Conservation (phyloP, 371 early-diverging fungal species). For the Syncephalastrum racemosum region DNA sequence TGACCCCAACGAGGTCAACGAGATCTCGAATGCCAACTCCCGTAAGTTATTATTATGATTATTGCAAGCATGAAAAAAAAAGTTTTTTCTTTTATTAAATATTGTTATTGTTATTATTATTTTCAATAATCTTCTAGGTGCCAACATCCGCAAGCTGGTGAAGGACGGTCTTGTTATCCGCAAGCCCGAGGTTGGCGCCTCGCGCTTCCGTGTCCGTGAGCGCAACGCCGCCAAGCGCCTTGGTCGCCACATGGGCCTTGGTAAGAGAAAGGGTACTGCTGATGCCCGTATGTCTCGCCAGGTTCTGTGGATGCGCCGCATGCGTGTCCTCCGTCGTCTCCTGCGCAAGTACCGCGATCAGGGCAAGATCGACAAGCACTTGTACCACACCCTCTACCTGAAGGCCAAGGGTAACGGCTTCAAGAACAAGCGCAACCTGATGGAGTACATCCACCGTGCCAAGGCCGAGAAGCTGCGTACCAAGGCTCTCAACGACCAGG, state of each 20-base stretch:
- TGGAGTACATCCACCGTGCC: slow-evolving; percentile 99
- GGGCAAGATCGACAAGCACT: slow-evolving; percentile 97
- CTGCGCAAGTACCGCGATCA: slow-evolving; percentile 98
- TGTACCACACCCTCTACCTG: slow-evolving; percentile 97
- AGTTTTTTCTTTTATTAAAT: not conserved
- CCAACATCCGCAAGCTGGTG: slow-evolving; percentile 95
- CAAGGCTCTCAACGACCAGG: slow-evolving; percentile 95
- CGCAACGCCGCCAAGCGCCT: slow-evolving; percentile 93
- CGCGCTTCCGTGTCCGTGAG: slow-evolving; percentile 96
- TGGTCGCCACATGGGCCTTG: slow-evolving; percentile 98
- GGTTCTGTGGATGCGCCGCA: slow-evolving; percentile 99
- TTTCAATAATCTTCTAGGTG: slow-evolving; percentile 56
- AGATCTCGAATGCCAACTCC: slow-evolving; percentile 97
- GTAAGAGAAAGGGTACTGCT: slow-evolving; percentile 98
- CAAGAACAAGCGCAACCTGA: slow-evolving; percentile 99
- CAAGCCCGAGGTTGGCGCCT: slow-evolving; percentile 92
- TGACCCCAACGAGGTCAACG: slow-evolving; percentile 97
- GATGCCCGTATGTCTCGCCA: slow-evolving; percentile 98
- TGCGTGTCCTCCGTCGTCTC: slow-evolving; percentile 97
- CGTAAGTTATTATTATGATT: slow-evolving; percentile 61
- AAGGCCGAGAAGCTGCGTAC: slow-evolving; percentile 98
- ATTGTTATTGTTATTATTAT: not conserved
- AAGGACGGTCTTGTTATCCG: slow-evolving; percentile 98
- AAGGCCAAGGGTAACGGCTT: slow-evolving; percentile 99
- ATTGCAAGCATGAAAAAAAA: not conserved